Evolutionary conservation across 2,329 filamentous ascomycete species (phyloP).

Genomic region (Tolypocladium amazonense): DNA sequence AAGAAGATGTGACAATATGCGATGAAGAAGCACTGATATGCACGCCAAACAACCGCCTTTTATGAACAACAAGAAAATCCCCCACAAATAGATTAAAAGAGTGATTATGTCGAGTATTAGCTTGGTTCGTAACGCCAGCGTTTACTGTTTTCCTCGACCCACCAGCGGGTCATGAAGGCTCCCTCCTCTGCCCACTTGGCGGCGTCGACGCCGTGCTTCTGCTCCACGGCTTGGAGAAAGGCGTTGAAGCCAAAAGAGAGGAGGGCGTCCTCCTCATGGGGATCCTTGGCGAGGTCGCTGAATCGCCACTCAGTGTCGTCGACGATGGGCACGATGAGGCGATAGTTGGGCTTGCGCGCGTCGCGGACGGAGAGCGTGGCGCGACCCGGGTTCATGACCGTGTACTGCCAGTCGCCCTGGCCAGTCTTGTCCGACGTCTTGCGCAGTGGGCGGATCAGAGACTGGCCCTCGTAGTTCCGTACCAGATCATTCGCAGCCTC

Average conservation of each 20-base stretch:
- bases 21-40: neutral
- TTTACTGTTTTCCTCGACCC: slow-evolving; percentile 22
- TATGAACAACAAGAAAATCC: neutral
- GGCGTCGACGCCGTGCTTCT: slow-evolving; percentile 13
- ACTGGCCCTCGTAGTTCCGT: slow-evolving; percentile 24
- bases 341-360: slow-evolving; percentile 9
- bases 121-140: slow-evolving; percentile 17
- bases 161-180: slow-evolving; percentile 21
- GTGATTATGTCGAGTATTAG: neutral
- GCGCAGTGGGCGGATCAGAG: slow-evolving; percentile 19
- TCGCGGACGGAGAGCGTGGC: slow-evolving; percentile 11
- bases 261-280: slow-evolving; percentile 14
- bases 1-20: neutral
- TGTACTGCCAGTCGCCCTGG: slow-evolving; percentile 13
- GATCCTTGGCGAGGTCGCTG: slow-evolving; percentile 16
- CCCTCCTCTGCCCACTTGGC: slow-evolving; percentile 21
- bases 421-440: slow-evolving; percentile 8
- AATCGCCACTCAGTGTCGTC: slow-evolving; percentile 20
- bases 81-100: slow-evolving; percentile 5
- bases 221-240: slow-evolving; percentile 10
- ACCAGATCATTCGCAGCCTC: slow-evolving; percentile 17
- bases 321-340: slow-evolving; percentile 13
- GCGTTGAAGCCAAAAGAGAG: slow-evolving; percentile 13
- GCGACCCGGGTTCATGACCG: slow-evolving; percentile 15
- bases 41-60: neutral